Evolutionary conservation across 2,329 filamentous ascomycete genomes (phyloP).

Genomic region (Tolypocladium pustulatum): DNA sequence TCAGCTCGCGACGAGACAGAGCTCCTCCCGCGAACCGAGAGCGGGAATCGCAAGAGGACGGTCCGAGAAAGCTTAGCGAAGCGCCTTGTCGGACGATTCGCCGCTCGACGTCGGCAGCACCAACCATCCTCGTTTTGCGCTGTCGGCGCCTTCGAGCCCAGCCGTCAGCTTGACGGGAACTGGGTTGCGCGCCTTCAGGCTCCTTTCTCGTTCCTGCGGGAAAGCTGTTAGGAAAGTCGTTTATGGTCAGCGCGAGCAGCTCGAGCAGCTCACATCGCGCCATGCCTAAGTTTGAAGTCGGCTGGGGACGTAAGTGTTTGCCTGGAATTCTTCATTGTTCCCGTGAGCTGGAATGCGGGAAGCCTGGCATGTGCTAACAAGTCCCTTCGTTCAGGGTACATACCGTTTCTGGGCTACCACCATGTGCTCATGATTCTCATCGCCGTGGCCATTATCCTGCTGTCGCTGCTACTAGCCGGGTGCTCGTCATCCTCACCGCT

Average conservation of each 20-base stretch:
- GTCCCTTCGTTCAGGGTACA: conserved; percentile 34
- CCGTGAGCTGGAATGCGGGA: not conserved
- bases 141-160: not conserved
- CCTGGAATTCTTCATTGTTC: too few species aligned
- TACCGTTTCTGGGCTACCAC: conserved; percentile 62
- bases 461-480: conserved; percentile 86
- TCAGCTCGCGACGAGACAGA: not conserved
- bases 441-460: conserved; percentile 81
- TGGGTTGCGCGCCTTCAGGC: not conserved
- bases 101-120: not conserved
- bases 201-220: not conserved
- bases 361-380: not conserved
- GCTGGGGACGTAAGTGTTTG: conserved; percentile 36
- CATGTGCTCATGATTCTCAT: conserved; percentile 98
- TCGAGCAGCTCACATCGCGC: conserved; percentile 14
- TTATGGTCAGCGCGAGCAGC: conserved; percentile 11
- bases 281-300: conserved; percentile 30
- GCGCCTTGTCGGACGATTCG: not conserved
- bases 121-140: not conserved
- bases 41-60: not conserved
- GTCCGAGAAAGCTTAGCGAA: not conserved
- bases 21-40: too few species aligned
- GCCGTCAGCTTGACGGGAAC: not conserved
- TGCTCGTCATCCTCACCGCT: conserved; percentile 94
- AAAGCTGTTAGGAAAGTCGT: not conserved